Conservation (phyloP, 2,329 filamentous ascomycete species). For the Cladosporium sp. region DNA sequence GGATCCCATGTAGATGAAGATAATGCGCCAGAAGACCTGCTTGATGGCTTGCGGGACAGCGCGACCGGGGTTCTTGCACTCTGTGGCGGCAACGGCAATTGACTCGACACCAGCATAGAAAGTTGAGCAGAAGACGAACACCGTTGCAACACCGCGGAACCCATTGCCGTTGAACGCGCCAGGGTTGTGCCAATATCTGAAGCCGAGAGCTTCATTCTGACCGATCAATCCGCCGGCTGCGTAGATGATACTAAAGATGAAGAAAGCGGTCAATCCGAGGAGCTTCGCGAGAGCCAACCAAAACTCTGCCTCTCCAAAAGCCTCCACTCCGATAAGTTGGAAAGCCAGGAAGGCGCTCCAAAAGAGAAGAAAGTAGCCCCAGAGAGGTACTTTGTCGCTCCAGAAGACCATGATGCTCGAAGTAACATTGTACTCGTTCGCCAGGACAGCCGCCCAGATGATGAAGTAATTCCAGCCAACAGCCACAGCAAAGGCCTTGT, state of each 20-base stretch:
- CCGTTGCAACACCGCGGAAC: conserved; percentile 38
- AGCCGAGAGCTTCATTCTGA: conserved; percentile 25
- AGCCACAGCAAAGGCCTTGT: conserved; percentile 63
- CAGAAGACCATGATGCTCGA: conserved; percentile 63
- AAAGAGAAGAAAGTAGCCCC: conserved; percentile 39
- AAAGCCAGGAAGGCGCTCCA: conserved; percentile 36
- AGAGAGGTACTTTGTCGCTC: conserved; percentile 47
- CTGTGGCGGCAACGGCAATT: conserved; percentile 49
- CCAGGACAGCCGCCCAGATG: conserved; percentile 61
- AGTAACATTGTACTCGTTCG: conserved; percentile 68
- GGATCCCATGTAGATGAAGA: conserved; percentile 61
- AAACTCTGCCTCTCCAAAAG: conserved; percentile 42
- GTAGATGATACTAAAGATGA: conserved; percentile 39
- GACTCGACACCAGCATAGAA: conserved; percentile 51
- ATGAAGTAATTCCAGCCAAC: conserved; percentile 70
- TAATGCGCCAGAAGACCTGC: conserved; percentile 31
- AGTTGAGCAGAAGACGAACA: conserved; percentile 40
- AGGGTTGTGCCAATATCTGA: conserved; percentile 37
- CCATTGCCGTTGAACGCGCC: conserved; percentile 36
- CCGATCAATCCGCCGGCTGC: conserved; percentile 28
- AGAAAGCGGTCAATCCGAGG: conserved; percentile 34
- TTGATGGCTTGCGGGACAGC: conserved; percentile 33
- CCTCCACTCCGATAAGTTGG: conserved; percentile 37
- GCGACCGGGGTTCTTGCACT: conserved; percentile 47
- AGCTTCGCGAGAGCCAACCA: conserved; percentile 41